Base-by-base conservation (phyloP, 169 alveolate species). In the Plasmodium adleri region DNA sequence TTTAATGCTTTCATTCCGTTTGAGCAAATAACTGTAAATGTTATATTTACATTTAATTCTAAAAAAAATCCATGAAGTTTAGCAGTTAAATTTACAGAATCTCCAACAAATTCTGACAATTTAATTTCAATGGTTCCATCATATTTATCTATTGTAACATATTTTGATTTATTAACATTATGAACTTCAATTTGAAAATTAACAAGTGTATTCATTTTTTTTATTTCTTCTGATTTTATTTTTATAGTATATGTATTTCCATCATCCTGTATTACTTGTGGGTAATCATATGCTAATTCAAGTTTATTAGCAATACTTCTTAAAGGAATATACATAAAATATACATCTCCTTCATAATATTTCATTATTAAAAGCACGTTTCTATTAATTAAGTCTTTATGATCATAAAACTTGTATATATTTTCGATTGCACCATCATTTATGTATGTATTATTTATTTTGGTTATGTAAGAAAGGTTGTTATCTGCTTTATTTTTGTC, bases 1-100 rank as follows among this genome's bases (percentile, higher is more conserved):
- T 56, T 63, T 20, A 75, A 78, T 45, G 39, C 89, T 86, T 67
- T 89, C 74, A 89, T 78, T 54, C 95, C 95, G 62, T 92, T 93
- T 28, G 74, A 76, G 68, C 95, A 92, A 26, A 83, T 91, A n/a
- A 92, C 85, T 3, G 72, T 72, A 71, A 92, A 74, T 2, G 60
- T 28, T 73, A 92, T 74, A 52, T 83, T 17, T 54, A 88, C 68
- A 43, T 39, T 66, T 71, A 78, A 49, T 68, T 90, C 88, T 22
- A 56, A 64, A 52, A 92, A 92, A 54, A 83, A 74, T 39, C 95
- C 95, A 63, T 52, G 32, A 26, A 63, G 56, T 45, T 76, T 58
- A 64, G 63, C 78, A 68, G 67, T 76, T 50, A 76, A 68, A 43
- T 76, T 52, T 15, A 76, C 89, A 6, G 78, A 58, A 52, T 76